phyloP scores from a whole-genome alignment of 192 early-diverging fungal genomes.

The Coemansia furcata region DNA sequence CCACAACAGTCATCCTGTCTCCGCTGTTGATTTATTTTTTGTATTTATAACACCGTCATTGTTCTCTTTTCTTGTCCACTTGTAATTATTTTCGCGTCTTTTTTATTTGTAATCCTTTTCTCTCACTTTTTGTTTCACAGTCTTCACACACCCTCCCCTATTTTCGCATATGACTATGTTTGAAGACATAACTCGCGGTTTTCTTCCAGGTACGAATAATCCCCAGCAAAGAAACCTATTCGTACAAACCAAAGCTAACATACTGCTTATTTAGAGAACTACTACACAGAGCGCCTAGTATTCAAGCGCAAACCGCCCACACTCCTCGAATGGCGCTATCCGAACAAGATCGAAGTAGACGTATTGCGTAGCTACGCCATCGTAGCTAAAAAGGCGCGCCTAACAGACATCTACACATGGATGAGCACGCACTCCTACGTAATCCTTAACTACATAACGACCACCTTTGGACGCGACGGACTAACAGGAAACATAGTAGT shows the following conservation, averaged over 20 bases:
- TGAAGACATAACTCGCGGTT: conserved; percentile 23
- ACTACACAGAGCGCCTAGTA: conserved; percentile 20
- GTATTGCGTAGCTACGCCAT: conserved; percentile 21
- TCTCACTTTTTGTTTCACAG: neutral
- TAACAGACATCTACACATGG: conserved; percentile 26
- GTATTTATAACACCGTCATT: neutral
- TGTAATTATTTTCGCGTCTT: neutral
- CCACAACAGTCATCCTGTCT: neutral
- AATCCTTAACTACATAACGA: neutral
- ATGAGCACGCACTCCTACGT: conserved; percentile 46
- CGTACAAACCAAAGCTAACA: too few relatives aligned
- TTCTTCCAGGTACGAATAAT: conserved; percentile 12
- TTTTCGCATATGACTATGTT: conserved; percentile 1
- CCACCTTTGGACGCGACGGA: too few relatives aligned
- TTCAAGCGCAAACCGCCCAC: conserved; percentile 26
- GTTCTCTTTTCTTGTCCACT: neutral
- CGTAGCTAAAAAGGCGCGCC: neutral
- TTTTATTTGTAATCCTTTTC: neutral
- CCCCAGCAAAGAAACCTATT: too few relatives aligned
- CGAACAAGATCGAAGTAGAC: conserved; percentile 47
- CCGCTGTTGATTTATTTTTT: neutral
- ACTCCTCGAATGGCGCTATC: conserved; percentile 22
- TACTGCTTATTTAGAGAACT: conserved; percentile 2
- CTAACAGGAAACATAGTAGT: conserved; percentile 30
- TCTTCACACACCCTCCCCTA: too few relatives aligned